Conservation (phyloP, 805 yeast genomes). For the Allodekkera sacchari region DNA sequence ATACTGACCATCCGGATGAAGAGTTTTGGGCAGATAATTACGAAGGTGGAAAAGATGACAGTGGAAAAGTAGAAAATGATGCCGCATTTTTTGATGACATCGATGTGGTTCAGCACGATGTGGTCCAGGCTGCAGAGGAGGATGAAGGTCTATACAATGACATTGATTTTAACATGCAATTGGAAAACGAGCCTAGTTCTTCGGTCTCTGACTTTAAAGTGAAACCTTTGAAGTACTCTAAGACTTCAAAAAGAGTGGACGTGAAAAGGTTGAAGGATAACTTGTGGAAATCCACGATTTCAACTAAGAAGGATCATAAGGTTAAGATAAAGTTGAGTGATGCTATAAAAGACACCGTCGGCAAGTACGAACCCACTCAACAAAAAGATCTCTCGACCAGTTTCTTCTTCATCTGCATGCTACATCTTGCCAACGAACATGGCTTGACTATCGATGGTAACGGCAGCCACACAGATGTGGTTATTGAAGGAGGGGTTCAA, state of each 20-base stretch:
- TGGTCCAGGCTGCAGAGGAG: slow-evolving; percentile 21
- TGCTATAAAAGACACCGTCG: slow-evolving; percentile 18
- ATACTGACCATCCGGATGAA: slow-evolving; percentile 40
- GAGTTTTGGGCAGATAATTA: slow-evolving; percentile 67
- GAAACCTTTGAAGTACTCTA: slow-evolving; percentile 42
- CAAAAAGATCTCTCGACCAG: slow-evolving; percentile 71
- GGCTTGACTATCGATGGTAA: slow-evolving; percentile 52
- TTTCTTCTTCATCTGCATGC: slow-evolving; percentile 72
- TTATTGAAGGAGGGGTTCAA: slow-evolving; percentile 5
- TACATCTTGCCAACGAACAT: slow-evolving; percentile 83
- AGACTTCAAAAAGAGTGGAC: slow-evolving; percentile 73
- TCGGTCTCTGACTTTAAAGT: too few species aligned
- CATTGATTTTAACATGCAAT: slow-evolving; percentile 9
- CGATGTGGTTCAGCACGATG: slow-evolving; percentile 9
- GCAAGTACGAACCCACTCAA: slow-evolving; percentile 48
- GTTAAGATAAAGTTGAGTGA: slow-evolving; percentile 12
- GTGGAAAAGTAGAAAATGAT: slow-evolving; percentile 25
- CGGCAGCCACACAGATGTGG: slow-evolving; percentile 20
- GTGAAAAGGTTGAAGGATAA: slow-evolving; percentile 66
- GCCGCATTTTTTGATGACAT: slow-evolving; percentile 3
- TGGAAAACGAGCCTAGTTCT: too few species aligned
- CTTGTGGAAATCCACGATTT: slow-evolving; percentile 50
- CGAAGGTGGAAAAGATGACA: slow-evolving; percentile 22
- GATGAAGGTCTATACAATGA: slow-evolving; percentile 22
- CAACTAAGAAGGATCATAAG: slow-evolving; percentile 5